Conservation (phyloP, 441 rosid genomes). For the Bruguiera hainesii region DNA sequence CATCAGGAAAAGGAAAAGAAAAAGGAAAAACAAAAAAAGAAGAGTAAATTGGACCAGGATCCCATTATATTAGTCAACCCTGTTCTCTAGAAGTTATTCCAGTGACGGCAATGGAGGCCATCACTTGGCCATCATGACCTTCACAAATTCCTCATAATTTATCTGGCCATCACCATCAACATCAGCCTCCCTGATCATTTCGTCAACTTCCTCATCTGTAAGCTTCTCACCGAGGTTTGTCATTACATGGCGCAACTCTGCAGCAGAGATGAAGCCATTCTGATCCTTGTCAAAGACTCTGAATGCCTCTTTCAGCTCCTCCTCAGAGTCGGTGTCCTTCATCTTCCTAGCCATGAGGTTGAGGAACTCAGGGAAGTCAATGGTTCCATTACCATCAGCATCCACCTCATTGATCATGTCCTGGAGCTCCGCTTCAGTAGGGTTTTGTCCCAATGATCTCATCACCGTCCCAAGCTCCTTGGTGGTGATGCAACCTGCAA, state of each 20-base stretch:
- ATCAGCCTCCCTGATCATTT: conserved; percentile 80
- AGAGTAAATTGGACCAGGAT: background rate
- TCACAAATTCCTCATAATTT: conserved; percentile 73
- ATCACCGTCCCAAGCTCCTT: conserved; percentile 82
- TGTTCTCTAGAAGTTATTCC: background rate
- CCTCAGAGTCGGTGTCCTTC: conserved; percentile 78
- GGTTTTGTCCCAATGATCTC: conserved; percentile 79
- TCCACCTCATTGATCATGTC: conserved; percentile 82
- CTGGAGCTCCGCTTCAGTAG: conserved; percentile 77
- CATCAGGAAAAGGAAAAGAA: background rate
- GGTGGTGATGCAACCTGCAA: conserved; percentile 71
- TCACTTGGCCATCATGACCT: conserved; percentile 86
- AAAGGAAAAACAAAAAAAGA: background rate
- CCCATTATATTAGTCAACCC: background rate
- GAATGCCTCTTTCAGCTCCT: conserved; percentile 77
- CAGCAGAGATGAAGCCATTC: conserved; percentile 85
- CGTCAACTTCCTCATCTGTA: conserved; percentile 72
- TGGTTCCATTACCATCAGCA: conserved; percentile 77
- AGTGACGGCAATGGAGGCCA: background rate
- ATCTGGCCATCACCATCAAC: conserved; percentile 86
- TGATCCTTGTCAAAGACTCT: conserved; percentile 77
- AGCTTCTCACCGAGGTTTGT: conserved; percentile 76
- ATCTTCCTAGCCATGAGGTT: conserved; percentile 81
- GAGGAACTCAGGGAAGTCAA: conserved; percentile 73
- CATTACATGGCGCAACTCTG: conserved; percentile 78